Conservation (phyloP, 768 basidiomycete species). For the Leccinum sublutescens region DNA sequence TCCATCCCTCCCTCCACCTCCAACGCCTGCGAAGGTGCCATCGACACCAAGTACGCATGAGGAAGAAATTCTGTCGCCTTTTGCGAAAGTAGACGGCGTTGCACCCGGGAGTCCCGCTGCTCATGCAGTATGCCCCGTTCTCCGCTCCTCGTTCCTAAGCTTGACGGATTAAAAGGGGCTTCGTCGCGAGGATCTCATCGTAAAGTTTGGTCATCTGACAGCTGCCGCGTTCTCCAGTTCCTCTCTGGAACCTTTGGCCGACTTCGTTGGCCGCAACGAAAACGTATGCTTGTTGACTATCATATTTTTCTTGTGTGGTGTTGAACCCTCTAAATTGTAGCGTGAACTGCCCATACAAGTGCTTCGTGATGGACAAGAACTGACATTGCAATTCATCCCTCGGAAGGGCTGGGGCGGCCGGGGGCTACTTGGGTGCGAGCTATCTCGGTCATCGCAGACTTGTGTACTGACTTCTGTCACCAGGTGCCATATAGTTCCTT, state of each 20-base stretch:
- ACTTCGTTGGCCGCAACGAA: conserved; percentile 74
- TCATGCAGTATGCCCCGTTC: conserved; percentile 58
- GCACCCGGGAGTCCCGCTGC: conserved; percentile 81
- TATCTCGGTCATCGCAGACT: neutral
- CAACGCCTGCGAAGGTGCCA: conserved; percentile 25
- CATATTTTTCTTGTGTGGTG: neutral
- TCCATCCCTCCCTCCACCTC: conserved; percentile 27
- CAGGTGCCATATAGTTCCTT: conserved; percentile 66
- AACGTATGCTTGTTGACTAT: conserved; percentile 51
- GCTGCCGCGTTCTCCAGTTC: conserved; percentile 48
- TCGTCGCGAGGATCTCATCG: conserved; percentile 68
- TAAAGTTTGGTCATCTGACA: conserved; percentile 70
- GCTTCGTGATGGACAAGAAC: conserved; percentile 44
- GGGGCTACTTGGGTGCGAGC: conserved; percentile 73
- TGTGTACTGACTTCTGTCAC: conserved; percentile 2
- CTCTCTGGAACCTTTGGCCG: conserved; percentile 68
- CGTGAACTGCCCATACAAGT: conserved; percentile 57
- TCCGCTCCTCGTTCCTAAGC: neutral
- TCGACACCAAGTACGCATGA: conserved; percentile 19
- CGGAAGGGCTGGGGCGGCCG: conserved; percentile 83
- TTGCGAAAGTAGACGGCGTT: conserved; percentile 82
- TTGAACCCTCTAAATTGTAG: conserved; percentile 36
- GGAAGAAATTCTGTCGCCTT: conserved; percentile 40
- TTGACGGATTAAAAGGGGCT: conserved; percentile 45
- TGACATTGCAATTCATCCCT: conserved; percentile 62